Base-by-base conservation (phyloP, 441 rosid species). In the Populus hybrid region DNA sequence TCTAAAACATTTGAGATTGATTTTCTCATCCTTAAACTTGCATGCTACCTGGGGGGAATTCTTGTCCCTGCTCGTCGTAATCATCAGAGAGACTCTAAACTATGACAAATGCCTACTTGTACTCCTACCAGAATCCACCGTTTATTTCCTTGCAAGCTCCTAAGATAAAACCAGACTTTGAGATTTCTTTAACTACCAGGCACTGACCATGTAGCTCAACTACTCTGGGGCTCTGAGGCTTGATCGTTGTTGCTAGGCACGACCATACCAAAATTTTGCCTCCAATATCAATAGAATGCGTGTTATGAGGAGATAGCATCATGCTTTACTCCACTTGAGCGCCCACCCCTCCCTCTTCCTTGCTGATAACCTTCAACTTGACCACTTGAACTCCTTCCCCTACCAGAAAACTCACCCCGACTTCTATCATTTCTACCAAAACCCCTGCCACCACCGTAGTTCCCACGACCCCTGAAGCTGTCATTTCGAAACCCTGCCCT, bases 401-500 rank as follows among this genome's bases (percentile, higher is more conserved):
- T 86, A 65, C 91, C 88, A 10, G 84, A 82, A 77, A 80, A 86
- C 68, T 90, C 91, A n/a, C 85, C 84, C 40, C 84, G 65, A 71
- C 53, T 81, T 74, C 84, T 83, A 76, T 90, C 93, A 14, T 78
- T 83, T 83, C 95, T 83, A 16, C 84, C 85, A 21, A 79, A 87
- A 74, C 86, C 84, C 78, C 89, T 76, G 59, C 89, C 85, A 1
- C 88, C 88, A 67, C 83, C 78, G 30, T 79, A 86, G 38, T 75
- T 84, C 24, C 90, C 91, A 5, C 85, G 87, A 57, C 84, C 77
- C 76, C 92, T 90, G 72, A 87, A 89, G 80, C 79, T 80, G 72
- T 91, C 90, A 63, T 65, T 88, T 68, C 87, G 81, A 78, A 79
- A 88, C 38, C 85, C 89, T 76, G 81, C 86, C 84, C 91, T 85